Evolutionary conservation across 2,329 filamentous ascomycete genomes (phyloP).

Genomic region (Parastagonospora nodorum): DNA sequence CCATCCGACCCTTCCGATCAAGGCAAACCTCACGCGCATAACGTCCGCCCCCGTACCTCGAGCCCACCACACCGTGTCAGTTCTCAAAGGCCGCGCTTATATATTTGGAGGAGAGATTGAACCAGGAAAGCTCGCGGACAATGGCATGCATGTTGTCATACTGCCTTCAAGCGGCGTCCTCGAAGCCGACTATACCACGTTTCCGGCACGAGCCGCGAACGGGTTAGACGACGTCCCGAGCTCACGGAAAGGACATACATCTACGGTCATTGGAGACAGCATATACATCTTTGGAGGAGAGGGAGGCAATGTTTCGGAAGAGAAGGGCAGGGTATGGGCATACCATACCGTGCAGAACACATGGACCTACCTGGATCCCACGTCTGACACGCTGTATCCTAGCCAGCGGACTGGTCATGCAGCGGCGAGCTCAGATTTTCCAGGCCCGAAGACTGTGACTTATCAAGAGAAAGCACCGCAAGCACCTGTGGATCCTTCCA

Average conservation of each 20-base stretch:
- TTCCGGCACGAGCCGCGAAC: constrained; percentile 37
- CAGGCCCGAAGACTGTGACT: constrained; percentile 39
- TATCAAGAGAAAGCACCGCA: constrained; percentile 45
- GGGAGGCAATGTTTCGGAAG: constrained; percentile 27
- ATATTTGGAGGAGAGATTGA: constrained; percentile 59
- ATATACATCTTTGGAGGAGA: constrained; percentile 54
- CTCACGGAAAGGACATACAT: constrained; percentile 48
- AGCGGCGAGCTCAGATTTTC: constrained; percentile 47
- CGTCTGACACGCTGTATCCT: constrained; percentile 28
- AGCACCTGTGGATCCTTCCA: constrained; percentile 48
- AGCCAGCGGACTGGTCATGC: constrained; percentile 44
- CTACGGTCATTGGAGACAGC: constrained; percentile 49
- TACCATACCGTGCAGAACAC: constrained; percentile 48
- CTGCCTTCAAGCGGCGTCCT: constrained; percentile 53
- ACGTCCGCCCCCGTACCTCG: constrained; percentile 52
- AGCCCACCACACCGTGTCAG: constrained; percentile 58
- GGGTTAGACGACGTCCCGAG: constrained; percentile 43
- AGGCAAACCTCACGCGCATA: constrained; percentile 57
- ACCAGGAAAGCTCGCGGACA: constrained; percentile 51
- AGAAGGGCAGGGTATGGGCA: constrained; percentile 52
- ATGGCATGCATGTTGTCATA: constrained; percentile 59
- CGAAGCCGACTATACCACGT: constrained; percentile 49
- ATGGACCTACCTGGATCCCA: constrained; percentile 49
- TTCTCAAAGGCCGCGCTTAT: constrained; percentile 60
- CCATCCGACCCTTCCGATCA: constrained; percentile 58